Conservation (phyloP, 345 rosid genomes). For the Clarkia xantiana region DNA sequence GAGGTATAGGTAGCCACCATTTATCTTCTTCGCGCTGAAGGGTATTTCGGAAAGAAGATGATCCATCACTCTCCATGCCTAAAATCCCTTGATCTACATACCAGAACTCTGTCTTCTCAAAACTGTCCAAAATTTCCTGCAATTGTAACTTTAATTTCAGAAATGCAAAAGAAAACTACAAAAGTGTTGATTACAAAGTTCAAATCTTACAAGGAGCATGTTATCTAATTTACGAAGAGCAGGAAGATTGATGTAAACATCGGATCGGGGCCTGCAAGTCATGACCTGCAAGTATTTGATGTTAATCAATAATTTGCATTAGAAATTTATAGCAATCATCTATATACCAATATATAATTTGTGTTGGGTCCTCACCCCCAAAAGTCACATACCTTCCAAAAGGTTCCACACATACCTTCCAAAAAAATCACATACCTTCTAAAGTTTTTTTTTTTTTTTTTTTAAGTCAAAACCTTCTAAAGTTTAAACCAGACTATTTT, state of each 20-base stretch:
- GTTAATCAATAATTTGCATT: no score
- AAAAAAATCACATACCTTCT: no score
- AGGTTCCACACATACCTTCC: no score
- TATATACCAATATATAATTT: no score
- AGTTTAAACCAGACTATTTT: no score
- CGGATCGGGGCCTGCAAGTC: slow-evolving; percentile 31
- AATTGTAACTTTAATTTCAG: not conserved
- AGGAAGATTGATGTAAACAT: slow-evolving; percentile 27
- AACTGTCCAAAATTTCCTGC: slow-evolving; percentile 28
- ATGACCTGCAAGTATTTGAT: slow-evolving; percentile 17
- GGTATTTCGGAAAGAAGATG: slow-evolving; percentile 15
- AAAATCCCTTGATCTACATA: slow-evolving; percentile 24
- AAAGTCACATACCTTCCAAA: no score
- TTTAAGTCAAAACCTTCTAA: no score
- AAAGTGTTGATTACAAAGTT: not conserved
- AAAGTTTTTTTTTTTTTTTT: no score
- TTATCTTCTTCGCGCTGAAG: slow-evolving; percentile 29
- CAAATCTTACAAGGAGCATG: slow-evolving; percentile 29
- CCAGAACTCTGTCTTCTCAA: slow-evolving; percentile 23
- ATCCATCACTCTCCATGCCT: slow-evolving; percentile 15
- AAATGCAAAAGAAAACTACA: not conserved
- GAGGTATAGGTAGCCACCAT: slow-evolving; percentile 40
- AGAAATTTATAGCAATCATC: no score
- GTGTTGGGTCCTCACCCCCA: no score
- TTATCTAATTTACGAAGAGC: slow-evolving; percentile 32